Percentiles rank a stretch among this genome's conserved stretches.
Evolutionary conservation across 768 basidiomycete genomes (phyloP).

Genomic region (Trametes elegans): DNA sequence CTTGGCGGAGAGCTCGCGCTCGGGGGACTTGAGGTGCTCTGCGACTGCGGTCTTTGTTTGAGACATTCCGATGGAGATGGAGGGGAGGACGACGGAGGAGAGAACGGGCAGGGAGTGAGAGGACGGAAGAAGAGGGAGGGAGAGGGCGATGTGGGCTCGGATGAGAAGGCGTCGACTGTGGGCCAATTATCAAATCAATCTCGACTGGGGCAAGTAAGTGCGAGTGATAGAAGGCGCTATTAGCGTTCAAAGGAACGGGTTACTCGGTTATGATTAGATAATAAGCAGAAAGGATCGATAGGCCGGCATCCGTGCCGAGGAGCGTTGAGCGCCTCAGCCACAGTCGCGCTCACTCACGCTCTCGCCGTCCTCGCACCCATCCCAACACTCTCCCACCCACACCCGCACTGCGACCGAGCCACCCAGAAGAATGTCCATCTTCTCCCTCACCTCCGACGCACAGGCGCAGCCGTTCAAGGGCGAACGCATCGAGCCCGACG

Average conservation of each 20-base stretch:
- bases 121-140: background rate
- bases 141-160: background rate
- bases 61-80: conserved; percentile 5
- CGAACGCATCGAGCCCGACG: conserved; percentile 21
- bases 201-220: background rate
- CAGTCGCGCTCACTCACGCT: too few species aligned
- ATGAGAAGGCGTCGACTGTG: background rate
- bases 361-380: background rate
- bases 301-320: too few species aligned
- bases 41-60: conserved; percentile 9
- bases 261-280: too few species aligned
- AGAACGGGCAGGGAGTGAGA: background rate
- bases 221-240: background rate
- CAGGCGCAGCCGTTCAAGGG: conserved; percentile 8
- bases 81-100: background rate
- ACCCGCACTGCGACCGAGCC: background rate
- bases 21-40: conserved; percentile 10
- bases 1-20: conserved; percentile 17
- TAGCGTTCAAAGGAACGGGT: too few species aligned
- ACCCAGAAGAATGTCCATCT: conserved; percentile 7
- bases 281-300: background rate
- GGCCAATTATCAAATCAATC: conserved; percentile 3
- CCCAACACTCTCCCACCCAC: background rate
- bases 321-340: too few species aligned
- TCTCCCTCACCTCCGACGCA: background rate